phyloP scores from a whole-genome alignment of 2,329 filamentous ascomycete species.

The Scedosporium apiospermum region DNA sequence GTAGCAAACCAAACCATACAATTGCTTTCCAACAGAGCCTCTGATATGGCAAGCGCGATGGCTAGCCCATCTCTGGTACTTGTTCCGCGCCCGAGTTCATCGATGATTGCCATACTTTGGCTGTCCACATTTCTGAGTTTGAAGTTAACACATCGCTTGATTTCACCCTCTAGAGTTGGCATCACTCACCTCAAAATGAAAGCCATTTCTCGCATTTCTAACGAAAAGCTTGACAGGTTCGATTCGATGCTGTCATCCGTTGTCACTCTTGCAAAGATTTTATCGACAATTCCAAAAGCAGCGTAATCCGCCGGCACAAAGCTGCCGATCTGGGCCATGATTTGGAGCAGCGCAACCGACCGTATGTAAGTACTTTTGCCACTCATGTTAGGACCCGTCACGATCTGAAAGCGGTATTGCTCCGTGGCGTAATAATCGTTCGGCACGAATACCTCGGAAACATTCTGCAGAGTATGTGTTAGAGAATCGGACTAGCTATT shows the following conservation, averaged over 20 bases:
- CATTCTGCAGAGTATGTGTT: constrained; percentile 6
- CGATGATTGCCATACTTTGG: constrained; percentile 72
- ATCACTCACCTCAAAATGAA: constrained; percentile 61
- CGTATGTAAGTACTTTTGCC: constrained; percentile 95
- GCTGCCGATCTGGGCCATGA: constrained; percentile 90
- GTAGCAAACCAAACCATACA: constrained; percentile 88
- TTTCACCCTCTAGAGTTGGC: not conserved
- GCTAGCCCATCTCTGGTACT: constrained; percentile 81
- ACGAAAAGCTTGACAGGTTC: constrained; percentile 86
- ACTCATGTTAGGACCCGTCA: constrained; percentile 97
- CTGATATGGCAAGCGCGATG: constrained; percentile 83
- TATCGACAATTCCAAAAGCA: constrained; percentile 67
- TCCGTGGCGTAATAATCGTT: constrained; percentile 84
- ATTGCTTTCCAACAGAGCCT: constrained; percentile 71
- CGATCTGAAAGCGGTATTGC: constrained; percentile 77
- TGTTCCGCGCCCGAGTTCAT: constrained; percentile 87
- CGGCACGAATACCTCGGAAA: constrained; percentile 59
- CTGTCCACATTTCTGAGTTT: constrained; percentile 59
- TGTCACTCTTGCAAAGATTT: constrained; percentile 80
- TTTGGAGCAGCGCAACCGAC: constrained; percentile 68
- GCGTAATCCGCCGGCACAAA: constrained; percentile 85
- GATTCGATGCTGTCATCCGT: constrained; percentile 82
- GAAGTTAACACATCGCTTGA: not conserved
- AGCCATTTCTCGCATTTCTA: constrained; percentile 93
- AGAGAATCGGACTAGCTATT: not conserved